Evolutionary conservation across 176 grass and related monocot genomes (phyloP), one percentile per base, ranked within the genome.

Genomic region (Guadua angustifolia): DNA sequence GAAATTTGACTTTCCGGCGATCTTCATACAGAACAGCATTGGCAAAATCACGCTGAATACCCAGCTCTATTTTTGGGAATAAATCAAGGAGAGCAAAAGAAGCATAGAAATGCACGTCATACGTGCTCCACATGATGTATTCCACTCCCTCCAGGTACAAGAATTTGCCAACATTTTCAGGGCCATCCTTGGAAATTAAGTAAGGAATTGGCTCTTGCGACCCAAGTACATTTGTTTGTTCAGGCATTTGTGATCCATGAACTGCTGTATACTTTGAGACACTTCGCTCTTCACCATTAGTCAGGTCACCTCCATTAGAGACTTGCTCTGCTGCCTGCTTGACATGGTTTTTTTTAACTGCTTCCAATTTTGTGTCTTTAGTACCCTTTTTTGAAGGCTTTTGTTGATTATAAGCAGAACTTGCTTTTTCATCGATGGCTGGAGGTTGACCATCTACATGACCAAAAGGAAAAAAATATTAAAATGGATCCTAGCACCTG

Each of bases 51-150:
- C 91, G 89, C 68, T 99, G 96, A 82, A 99, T 92, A 60, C 87
- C 87, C 74, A 99, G 67, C 82, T 99, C 96, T 58, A 99, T 94
- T 92, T 99, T 94, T 21, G 96, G 96, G 52, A 99, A 99, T 25
- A 99, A 90, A 75, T 94, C 91, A 39, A 99, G 89, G 66, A 99
- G 96, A 76, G 96, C 93, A 83, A 99, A 99, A 66, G 96, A 99
- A 83, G 96, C 93, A 84, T 99, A 99, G 53, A 99, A 99, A 81
- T 99, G 96, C 70, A 99, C 96, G 87, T 99, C 93, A 85, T 99
- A 99, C 16, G 96, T 99, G 69, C 87, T 87, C 96, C 96, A 99
- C 96, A 99, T 95, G 72, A 95, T 92, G 80, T 99, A 99, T 52
- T 99, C 96, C 52, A 95, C 91, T 73, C 96, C 96, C 87, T 99